phyloP scores from a whole-genome alignment of 1,139 yeast species.

The Insectozyma bohioensis region DNA sequence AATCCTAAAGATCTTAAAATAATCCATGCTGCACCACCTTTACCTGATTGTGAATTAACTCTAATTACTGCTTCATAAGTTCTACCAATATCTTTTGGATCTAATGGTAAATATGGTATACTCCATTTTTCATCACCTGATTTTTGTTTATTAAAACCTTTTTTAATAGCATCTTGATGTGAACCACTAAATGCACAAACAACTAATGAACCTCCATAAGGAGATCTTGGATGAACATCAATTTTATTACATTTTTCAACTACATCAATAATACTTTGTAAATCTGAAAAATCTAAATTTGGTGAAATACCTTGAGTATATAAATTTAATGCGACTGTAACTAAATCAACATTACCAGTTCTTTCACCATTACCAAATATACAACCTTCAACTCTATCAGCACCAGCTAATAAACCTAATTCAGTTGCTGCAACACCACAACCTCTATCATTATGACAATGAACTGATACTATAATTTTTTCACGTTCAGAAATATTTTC shows the following conservation, averaged over 20 bases:
- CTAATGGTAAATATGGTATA: slow-evolving; percentile 50
- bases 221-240: slow-evolving; percentile 48
- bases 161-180: slow-evolving; percentile 52
- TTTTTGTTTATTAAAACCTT: slow-evolving; percentile 35
- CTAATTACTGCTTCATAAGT: slow-evolving; percentile 52
- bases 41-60: slow-evolving; percentile 52
- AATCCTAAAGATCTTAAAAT: slow-evolving; percentile 46
- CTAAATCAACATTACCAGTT: slow-evolving; percentile 51
- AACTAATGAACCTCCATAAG: slow-evolving; percentile 49
- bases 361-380: slow-evolving; percentile 52
- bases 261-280: slow-evolving; percentile 39
- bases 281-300: slow-evolving; percentile 44
- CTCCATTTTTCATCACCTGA: slow-evolving; percentile 31
- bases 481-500: slow-evolving; percentile 43
- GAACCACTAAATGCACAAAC: slow-evolving; percentile 52
- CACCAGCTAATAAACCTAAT: slow-evolving; percentile 49
- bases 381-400: slow-evolving; percentile 52
- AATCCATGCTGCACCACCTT: slow-evolving; percentile 54
- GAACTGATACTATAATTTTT: slow-evolving; percentile 45
- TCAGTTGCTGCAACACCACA: slow-evolving; percentile 54
- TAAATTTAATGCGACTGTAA: slow-evolving; percentile 48
- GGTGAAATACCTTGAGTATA: slow-evolving; percentile 50
- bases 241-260: slow-evolving; percentile 50
- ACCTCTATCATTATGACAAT: slow-evolving; percentile 51
- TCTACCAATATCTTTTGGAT: slow-evolving; percentile 50